Evolutionary conservation across 306 rosid species (phyloP).

Genomic region (Hippophae tibetana): DNA sequence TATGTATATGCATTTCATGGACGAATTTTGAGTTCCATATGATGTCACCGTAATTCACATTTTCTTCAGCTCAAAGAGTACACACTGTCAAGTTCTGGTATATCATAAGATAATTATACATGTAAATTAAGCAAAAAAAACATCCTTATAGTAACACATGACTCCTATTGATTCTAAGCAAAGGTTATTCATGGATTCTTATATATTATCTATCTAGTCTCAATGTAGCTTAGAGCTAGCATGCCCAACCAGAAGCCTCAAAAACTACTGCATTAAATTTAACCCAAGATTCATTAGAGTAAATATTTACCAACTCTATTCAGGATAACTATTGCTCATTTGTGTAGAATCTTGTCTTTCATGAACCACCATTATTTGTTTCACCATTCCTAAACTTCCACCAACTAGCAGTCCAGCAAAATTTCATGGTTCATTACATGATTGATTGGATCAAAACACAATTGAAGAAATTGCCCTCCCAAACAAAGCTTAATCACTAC

Average conservation of each 20-base stretch:
- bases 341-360: slow-evolving; percentile 2
- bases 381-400: slow-evolving; percentile 12
- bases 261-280: slow-evolving; percentile 21
- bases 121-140: not conserved
- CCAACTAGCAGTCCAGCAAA: slow-evolving; percentile 6
- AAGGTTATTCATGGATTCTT: slow-evolving; percentile 22
- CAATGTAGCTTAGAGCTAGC: slow-evolving; percentile 29
- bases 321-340: slow-evolving; percentile 8
- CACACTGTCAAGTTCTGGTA: not conserved
- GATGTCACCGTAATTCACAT: no score
- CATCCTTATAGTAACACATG: slow-evolving; percentile 7
- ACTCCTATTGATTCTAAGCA: slow-evolving; percentile 21
- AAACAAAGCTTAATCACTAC: slow-evolving; percentile 6
- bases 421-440: slow-evolving; percentile 8
- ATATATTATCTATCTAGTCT: slow-evolving; percentile 10
- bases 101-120: not conserved
- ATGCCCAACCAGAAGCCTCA: slow-evolving; percentile 28
- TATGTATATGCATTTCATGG: no score
- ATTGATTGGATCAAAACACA: slow-evolving; percentile 4
- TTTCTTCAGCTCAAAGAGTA: not conserved
- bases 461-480: slow-evolving; percentile 3
- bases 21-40: no score
- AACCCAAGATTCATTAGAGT: slow-evolving; percentile 15
- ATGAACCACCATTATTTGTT: slow-evolving; percentile 4
- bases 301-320: slow-evolving; percentile 7